A percentile compares a stretch with the other conserved stretches of the same genome.
Conservation (phyloP, 352 stramenopile species). For the Globisporangium recalcitrans region DNA sequence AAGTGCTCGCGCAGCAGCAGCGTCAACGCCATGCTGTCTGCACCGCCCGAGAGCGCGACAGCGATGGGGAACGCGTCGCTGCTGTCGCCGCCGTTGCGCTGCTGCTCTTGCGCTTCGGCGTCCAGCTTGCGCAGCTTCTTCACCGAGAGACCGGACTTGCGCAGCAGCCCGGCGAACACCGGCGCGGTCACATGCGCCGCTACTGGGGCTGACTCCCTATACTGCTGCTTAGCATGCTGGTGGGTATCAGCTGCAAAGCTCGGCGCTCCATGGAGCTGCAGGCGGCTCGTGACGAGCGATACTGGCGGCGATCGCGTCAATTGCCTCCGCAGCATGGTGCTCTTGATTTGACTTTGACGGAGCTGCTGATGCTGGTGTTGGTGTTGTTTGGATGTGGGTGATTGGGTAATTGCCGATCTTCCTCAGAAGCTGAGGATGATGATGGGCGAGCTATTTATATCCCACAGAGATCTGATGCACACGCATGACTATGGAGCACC, state of each 20-base stretch:
- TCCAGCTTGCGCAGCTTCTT: conserved; percentile 40
- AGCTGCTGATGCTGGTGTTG: neutral
- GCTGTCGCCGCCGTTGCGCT: neutral
- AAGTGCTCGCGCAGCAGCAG: conserved; percentile 69
- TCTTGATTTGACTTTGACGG: too few species aligned
- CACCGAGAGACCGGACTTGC: conserved; percentile 32
- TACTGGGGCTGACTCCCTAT: too few species aligned
- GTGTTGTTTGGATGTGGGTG: neutral
- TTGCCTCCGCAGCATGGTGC: neutral
- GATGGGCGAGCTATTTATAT: conserved; percentile 7
- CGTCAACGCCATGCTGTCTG: conserved; percentile 79
- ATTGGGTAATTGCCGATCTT: conserved; percentile 5
- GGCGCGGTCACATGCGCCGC: conserved; percentile 22
- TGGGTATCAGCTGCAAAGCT: neutral
- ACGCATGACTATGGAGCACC: neutral
- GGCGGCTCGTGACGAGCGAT: neutral
- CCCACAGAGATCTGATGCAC: neutral
- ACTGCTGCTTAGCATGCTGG: neutral
- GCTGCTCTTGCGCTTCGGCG: conserved; percentile 9
- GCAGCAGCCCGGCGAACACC: conserved; percentile 32
- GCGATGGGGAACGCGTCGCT: conserved; percentile 43
- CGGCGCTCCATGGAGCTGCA: conserved; percentile 1
- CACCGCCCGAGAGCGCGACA: conserved; percentile 69
- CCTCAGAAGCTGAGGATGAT: conserved; percentile 10
- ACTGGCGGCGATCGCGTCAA: neutral